Evolutionary conservation across 2,329 filamentous ascomycete species (phyloP).

Genomic region (Geosmithia putterillii): DNA sequence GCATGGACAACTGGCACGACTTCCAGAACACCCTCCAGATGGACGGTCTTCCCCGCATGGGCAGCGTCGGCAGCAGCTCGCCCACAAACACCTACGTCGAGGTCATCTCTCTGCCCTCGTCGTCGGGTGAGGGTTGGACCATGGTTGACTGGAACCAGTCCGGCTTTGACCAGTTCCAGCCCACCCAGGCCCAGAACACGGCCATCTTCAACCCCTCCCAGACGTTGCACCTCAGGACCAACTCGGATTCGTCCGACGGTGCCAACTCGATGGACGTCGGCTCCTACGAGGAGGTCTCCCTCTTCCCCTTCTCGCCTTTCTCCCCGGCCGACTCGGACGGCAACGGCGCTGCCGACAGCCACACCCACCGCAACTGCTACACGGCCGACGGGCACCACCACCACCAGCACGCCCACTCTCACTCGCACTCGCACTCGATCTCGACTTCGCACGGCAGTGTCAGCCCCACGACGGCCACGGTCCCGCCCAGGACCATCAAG

Average conservation of each 20-base stretch:
- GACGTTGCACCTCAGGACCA: conserved; percentile 76
- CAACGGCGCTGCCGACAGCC: conserved; percentile 38
- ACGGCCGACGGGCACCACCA: conserved; percentile 41
- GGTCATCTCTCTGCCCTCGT: conserved; percentile 68
- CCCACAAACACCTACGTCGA: conserved; percentile 56
- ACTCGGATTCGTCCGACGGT: conserved; percentile 75
- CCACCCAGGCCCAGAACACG: conserved; percentile 36
- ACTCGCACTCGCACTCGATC: conserved; percentile 39
- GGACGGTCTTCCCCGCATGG: conserved; percentile 26
- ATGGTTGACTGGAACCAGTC: conserved; percentile 65
- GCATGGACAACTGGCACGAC: conserved; percentile 69
- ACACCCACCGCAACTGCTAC: conserved; percentile 49
- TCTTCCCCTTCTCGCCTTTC: conserved; percentile 64
- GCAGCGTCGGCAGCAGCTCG: conserved; percentile 31
- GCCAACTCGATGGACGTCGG: conserved; percentile 53
- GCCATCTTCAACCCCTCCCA: conserved; percentile 88
- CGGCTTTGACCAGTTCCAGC: conserved; percentile 48
- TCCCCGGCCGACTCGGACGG: conserved; percentile 73
- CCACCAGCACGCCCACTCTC: conserved; percentile 40
- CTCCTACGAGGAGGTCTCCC: conserved; percentile 69
- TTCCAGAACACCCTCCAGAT: conserved; percentile 53
- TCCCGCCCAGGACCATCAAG: conserved; percentile 37
- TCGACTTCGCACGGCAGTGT: conserved; percentile 34
- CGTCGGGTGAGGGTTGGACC: conserved; percentile 80
- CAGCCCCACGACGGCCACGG: neutral